These are phyloP conservation scores for Hypoxylon trugodes DNA, from an alignment of 495 filamentous ascomycete genomes.

Conservation along the genomic window DNA sequence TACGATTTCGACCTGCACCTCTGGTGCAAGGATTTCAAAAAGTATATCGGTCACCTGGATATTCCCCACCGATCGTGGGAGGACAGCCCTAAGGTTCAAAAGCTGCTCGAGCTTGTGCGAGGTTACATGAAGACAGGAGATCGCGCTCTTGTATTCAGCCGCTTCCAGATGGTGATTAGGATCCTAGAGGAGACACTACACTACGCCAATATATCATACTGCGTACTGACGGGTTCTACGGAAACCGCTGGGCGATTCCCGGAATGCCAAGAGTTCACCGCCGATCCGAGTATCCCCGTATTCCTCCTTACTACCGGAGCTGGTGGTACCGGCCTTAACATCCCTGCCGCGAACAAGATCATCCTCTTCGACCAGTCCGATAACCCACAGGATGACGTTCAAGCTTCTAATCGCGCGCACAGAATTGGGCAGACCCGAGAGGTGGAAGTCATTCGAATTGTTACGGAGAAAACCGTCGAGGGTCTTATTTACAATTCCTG, in stretches of 20 bases:
- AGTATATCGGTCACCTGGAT: constrained; percentile 72
- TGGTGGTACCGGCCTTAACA: constrained; percentile 93
- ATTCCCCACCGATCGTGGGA: constrained; percentile 84
- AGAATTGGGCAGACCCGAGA: constrained; percentile 88
- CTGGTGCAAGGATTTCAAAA: constrained; percentile 75
- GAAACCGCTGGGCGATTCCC: constrained; percentile 83
- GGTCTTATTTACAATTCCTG: constrained; percentile 91
- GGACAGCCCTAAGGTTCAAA: constrained; percentile 88
- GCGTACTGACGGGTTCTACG: constrained; percentile 85
- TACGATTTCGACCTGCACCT: constrained; percentile 84
- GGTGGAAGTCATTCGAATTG: constrained; percentile 83
- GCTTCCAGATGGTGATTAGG: constrained; percentile 91
- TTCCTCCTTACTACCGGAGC: constrained; percentile 94
- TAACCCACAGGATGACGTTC: constrained; percentile 95
- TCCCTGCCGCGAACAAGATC: constrained; percentile 95
- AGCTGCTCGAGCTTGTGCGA: constrained; percentile 74
- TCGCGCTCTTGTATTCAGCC: constrained; percentile 85
- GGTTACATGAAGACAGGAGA: constrained; percentile 84
- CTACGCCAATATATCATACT: constrained; percentile 74
- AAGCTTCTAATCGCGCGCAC: constrained; percentile 96
- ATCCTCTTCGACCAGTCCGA: constrained; percentile 96
- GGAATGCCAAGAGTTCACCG: constrained; percentile 85
- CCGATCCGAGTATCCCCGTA: constrained; percentile 78
- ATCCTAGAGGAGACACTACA: constrained; percentile 85
- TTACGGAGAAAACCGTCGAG: constrained; percentile 86